A percentile compares a stretch with the other conserved stretches of the same genome.
These are phyloP conservation scores for Sporisorium iseilematis-ciliati DNA, from an alignment of 1,284 basidiomycete genomes.

Conservation along the genomic window DNA sequence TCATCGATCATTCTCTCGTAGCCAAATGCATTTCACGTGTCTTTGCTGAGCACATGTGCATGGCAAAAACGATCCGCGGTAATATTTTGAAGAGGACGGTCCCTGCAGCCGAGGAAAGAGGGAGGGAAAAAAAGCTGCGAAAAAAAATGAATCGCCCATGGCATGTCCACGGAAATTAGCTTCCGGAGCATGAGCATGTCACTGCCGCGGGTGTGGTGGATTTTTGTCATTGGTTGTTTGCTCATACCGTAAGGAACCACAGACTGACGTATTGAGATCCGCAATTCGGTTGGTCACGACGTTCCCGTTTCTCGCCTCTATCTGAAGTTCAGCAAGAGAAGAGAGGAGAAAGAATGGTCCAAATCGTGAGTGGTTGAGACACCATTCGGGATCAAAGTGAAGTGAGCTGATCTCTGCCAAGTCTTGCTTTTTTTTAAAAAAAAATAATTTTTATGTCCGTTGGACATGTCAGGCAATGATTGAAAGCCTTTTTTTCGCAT, in stretches of 20 bases:
- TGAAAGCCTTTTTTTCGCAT: background rate
- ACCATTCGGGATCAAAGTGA: too few species aligned
- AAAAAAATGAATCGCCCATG: background rate
- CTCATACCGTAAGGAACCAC: background rate
- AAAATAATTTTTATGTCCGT: conserved; percentile 2
- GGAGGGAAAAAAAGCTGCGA: background rate
- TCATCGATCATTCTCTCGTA: too few species aligned
- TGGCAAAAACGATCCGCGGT: background rate
- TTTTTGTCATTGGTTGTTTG: background rate
- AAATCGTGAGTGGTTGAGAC: too few species aligned
- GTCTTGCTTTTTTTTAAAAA: too few species aligned
- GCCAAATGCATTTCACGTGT: too few species aligned
- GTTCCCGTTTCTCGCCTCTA: too few species aligned
- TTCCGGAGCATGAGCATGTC: conserved; percentile 9
- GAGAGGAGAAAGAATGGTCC: too few species aligned
- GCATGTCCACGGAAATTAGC: conserved; percentile 21
- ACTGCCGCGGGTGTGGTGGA: background rate
- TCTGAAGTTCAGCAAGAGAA: too few species aligned
- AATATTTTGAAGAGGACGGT: background rate
- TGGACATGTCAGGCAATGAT: conserved; percentile 3
- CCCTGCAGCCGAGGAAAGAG: background rate
- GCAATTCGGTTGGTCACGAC: too few species aligned
- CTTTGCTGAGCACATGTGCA: too few species aligned
- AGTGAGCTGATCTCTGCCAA: too few species aligned
- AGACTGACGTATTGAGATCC: too few species aligned